Evolutionary conservation across 2,329 filamentous ascomycete genomes (phyloP).

Genomic region (Venturia asperata): DNA sequence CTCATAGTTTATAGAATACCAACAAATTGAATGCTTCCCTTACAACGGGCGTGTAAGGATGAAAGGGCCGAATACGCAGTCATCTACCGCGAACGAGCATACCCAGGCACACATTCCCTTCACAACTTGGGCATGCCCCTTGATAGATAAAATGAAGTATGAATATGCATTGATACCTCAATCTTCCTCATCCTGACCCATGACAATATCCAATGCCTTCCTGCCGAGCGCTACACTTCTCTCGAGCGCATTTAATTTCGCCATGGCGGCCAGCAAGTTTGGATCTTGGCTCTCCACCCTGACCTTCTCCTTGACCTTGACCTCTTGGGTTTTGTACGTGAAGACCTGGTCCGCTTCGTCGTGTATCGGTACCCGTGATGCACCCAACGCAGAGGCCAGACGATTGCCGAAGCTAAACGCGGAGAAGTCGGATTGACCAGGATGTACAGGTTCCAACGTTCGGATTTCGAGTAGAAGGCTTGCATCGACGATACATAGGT

Average conservation of each 20-base stretch:
- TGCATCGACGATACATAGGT: conserved; percentile 50
- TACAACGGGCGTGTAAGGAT: no score
- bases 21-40: no score
- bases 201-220: conserved; percentile 67
- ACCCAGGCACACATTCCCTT: neutral
- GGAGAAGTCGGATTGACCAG: conserved; percentile 26
- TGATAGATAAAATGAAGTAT: neutral
- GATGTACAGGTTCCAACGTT: conserved; percentile 51
- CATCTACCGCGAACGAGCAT: no score
- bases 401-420: conserved; percentile 52
- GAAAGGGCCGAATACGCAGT: no score
- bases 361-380: conserved; percentile 35
- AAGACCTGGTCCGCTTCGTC: conserved; percentile 72
- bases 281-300: conserved; percentile 85
- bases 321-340: conserved; percentile 56
- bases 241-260: conserved; percentile 73
- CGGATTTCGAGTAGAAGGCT: conserved; percentile 57
- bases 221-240: conserved; percentile 64
- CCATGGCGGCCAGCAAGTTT: conserved; percentile 71
- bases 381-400: conserved; percentile 43
- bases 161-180: neutral
- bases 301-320: conserved; percentile 83
- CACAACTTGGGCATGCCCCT: neutral
- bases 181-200: conserved; percentile 53
- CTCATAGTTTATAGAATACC: no score